Percentiles rank a stretch among this genome's conserved stretches.
phyloP scores from a whole-genome alignment of 2,329 filamentous ascomycete genomes.

The Juglanconis juglandina region DNA sequence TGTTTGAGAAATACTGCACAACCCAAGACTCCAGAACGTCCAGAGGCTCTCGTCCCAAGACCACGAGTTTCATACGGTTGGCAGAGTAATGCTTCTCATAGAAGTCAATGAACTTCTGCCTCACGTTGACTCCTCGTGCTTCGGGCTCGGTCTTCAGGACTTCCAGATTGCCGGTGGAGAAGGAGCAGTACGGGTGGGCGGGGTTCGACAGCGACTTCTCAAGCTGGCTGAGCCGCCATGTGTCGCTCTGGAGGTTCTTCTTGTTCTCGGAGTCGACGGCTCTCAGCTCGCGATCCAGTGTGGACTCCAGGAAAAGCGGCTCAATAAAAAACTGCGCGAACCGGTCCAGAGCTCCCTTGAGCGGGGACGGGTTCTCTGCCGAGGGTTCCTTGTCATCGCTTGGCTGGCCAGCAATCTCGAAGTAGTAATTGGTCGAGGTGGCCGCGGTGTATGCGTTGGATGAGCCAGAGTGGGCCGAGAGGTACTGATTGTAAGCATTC shows the following conservation, averaged over 20 bases:
- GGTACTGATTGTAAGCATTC: constrained; percentile 92
- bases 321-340: constrained; percentile 94
- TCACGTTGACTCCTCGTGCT: constrained; percentile 74
- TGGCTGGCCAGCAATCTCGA: constrained; percentile 83
- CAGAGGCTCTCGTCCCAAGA: constrained; percentile 76
- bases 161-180: constrained; percentile 85
- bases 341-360: constrained; percentile 81
- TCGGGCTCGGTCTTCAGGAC: constrained; percentile 81
- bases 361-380: constrained; percentile 53
- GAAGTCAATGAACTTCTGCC: constrained; percentile 89
- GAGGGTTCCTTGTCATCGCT: constrained; percentile 56
- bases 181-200: constrained; percentile 84
- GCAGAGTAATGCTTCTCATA: constrained; percentile 87
- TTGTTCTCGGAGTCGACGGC: constrained; percentile 96
- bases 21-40: constrained; percentile 84
- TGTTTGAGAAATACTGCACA: constrained; percentile 73
- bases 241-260: constrained; percentile 91
- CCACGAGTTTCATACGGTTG: constrained; percentile 88
- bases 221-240: constrained; percentile 82
- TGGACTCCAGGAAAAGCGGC: constrained; percentile 80
- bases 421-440: constrained; percentile 96
- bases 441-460: constrained; percentile 94
- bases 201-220: constrained; percentile 86
- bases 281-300: constrained; percentile 79
- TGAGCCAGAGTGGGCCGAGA: constrained; percentile 82